Conservation (phyloP, 805 yeast genomes). For the Osmozyma mogii region DNA sequence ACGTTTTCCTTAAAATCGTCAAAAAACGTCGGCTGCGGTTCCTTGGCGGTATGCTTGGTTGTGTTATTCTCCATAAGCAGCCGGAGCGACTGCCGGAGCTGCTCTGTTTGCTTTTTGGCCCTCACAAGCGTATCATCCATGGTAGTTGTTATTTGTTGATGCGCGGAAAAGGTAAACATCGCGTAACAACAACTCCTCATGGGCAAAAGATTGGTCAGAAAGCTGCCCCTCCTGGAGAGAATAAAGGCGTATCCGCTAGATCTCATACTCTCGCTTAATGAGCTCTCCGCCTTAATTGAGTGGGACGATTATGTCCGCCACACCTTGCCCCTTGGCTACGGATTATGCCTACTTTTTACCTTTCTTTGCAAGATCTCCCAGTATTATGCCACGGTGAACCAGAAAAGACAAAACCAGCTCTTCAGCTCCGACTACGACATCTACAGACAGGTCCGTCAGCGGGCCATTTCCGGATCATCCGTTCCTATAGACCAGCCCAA, state of each 20-base stretch:
- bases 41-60: constrained; percentile 1
- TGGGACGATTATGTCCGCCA: constrained; percentile 32
- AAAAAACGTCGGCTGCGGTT: constrained; percentile 7
- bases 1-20: constrained; percentile 17
- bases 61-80: constrained; percentile 6
- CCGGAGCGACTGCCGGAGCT: constrained; percentile 5
- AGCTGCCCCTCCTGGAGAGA: constrained; percentile 17
- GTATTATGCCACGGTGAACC: constrained; percentile 20
- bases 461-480: constrained; percentile 8
- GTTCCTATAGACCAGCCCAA: too few relatives aligned
- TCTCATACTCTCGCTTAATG: constrained; percentile 27
- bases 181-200: constrained; percentile 1
- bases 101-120: constrained; percentile 1
- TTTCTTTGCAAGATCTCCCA: constrained; percentile 15
- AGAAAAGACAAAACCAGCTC: constrained; percentile 22
- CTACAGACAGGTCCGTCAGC: constrained; percentile 22
- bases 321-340: constrained; percentile 25
- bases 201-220: constrained; percentile 15
- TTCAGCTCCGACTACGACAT: constrained; percentile 28
- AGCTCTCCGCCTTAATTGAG: constrained; percentile 29
- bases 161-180: constrained; percentile 1
- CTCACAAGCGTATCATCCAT: constrained; percentile 1
- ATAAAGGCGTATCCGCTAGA: constrained; percentile 28
- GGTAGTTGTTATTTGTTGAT: constrained; percentile 3
- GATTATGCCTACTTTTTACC: constrained; percentile 13